phyloP scores from a whole-genome alignment of 2,329 filamentous ascomycete genomes.

The Cytospora piceae region DNA sequence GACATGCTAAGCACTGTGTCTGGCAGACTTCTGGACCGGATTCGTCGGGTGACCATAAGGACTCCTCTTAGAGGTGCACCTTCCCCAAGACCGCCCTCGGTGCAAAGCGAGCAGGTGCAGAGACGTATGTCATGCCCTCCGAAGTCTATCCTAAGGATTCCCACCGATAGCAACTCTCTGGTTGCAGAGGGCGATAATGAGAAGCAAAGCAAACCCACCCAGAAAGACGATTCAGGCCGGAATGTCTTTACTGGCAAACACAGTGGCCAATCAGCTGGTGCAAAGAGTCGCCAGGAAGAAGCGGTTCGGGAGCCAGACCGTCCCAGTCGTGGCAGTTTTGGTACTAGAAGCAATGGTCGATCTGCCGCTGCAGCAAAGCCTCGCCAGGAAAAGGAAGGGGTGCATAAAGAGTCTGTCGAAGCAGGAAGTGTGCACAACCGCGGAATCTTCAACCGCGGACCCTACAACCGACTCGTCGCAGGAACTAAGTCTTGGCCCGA shows the following conservation, averaged over 20 bases:
- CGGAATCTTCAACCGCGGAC: constrained; percentile 12
- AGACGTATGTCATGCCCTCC: constrained; percentile 20
- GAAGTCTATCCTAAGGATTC: constrained; percentile 26
- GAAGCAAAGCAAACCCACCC: background rate
- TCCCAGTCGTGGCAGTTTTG: background rate
- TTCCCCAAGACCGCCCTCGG: constrained; percentile 24
- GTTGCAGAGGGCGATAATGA: background rate
- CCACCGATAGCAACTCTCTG: background rate
- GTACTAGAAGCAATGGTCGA: background rate
- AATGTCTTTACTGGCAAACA: background rate
- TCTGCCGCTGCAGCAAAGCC: background rate
- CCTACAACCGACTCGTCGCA: constrained; percentile 26
- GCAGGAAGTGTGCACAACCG: background rate
- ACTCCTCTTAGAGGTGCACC: constrained; percentile 16
- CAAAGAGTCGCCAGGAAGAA: background rate
- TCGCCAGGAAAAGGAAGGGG: background rate
- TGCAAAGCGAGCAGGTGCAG: constrained; percentile 22
- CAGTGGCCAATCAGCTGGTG: background rate
- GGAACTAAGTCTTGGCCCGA: constrained; percentile 3
- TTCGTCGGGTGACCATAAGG: constrained; percentile 25
- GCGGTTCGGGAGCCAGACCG: background rate
- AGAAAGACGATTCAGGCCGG: background rate
- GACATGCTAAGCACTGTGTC: background rate
- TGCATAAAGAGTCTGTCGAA: background rate
- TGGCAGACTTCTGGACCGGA: constrained; percentile 1